These are phyloP conservation scores for Zymoseptoria brevis DNA, from an alignment of 2,329 filamentous ascomycete species.

Conservation along the genomic window DNA sequence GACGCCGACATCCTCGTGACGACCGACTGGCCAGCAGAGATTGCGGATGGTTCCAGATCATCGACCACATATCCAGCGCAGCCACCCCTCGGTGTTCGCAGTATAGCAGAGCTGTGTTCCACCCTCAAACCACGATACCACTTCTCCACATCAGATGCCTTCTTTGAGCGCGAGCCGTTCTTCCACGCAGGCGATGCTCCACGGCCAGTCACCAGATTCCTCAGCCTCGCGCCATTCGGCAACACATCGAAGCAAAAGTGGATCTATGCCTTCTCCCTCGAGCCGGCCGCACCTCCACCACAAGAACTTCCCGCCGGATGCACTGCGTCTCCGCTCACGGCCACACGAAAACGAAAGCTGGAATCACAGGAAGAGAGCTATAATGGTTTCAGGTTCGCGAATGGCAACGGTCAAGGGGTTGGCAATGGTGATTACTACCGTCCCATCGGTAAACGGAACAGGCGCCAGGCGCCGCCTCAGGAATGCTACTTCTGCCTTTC, in stretches of 20 bases:
- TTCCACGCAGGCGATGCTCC: conserved; percentile 50
- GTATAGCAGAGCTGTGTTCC: conserved; percentile 68
- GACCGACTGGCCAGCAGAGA: conserved; percentile 69
- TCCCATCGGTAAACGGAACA: conserved; percentile 30
- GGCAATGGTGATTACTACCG: conserved; percentile 24
- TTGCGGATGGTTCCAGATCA: conserved; percentile 40
- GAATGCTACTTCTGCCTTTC: conserved; percentile 94
- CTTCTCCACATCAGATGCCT: conserved; percentile 64
- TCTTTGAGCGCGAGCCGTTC: conserved; percentile 90
- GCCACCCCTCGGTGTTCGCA: conserved; percentile 27
- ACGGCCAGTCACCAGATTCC: conserved; percentile 69
- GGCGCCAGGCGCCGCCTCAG: conserved; percentile 47
- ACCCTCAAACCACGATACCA: conserved; percentile 87
- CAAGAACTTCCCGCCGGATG: conserved; percentile 58
- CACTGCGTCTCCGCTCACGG: conserved; percentile 66
- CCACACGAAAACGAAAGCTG: conserved; percentile 45
- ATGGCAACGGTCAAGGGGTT: conserved; percentile 37
- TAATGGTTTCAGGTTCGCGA: conserved; percentile 44
- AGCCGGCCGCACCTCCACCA: conserved; percentile 49
- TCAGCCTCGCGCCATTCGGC: conserved; percentile 73
- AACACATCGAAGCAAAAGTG: conserved; percentile 72
- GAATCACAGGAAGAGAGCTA: conserved; percentile 26
- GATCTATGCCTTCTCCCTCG: conserved; percentile 60
- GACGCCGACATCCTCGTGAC: conserved; percentile 82
- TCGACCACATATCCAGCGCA: conserved; percentile 31